These are phyloP conservation scores for Epichloe typhina DNA, from an alignment of 2,329 filamentous ascomycete species.

Conservation along the genomic window DNA sequence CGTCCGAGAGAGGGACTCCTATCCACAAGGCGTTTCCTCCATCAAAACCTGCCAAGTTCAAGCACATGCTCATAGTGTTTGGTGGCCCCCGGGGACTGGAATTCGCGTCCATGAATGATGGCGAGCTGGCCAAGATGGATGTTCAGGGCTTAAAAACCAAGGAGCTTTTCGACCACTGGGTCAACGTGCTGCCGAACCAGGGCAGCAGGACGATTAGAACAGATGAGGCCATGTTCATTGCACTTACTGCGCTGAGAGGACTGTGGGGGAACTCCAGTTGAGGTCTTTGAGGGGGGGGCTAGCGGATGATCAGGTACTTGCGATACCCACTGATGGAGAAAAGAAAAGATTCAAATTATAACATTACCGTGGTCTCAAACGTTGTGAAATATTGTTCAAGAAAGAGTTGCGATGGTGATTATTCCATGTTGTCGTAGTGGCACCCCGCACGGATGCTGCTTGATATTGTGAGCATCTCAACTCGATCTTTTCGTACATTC, in stretches of 20 bases:
- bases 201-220: constrained; percentile 73
- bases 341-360: neutral
- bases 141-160: constrained; percentile 50
- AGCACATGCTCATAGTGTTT: constrained; percentile 66
- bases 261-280: constrained; percentile 36
- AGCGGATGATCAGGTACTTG: neutral
- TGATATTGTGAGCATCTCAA: neutral
- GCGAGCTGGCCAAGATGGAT: constrained; percentile 42
- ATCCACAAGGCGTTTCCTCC: constrained; percentile 32
- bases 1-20: constrained; percentile 59
- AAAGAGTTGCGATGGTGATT: neutral
- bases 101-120: constrained; percentile 52
- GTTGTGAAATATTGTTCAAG: too few species aligned
- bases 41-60: constrained; percentile 35
- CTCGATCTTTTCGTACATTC: neutral
- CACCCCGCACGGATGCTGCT: too few species aligned
- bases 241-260: constrained; percentile 52
- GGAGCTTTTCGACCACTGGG: constrained; percentile 72
- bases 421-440: neutral
- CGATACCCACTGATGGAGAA: constrained; percentile 2
- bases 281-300: neutral
- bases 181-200: constrained; percentile 68
- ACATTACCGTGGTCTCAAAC: too few species aligned
- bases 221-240: constrained; percentile 72
- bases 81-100: constrained; percentile 73